phyloP scores from a whole-genome alignment of 441 rosid species.

The Erodium texanum region DNA sequence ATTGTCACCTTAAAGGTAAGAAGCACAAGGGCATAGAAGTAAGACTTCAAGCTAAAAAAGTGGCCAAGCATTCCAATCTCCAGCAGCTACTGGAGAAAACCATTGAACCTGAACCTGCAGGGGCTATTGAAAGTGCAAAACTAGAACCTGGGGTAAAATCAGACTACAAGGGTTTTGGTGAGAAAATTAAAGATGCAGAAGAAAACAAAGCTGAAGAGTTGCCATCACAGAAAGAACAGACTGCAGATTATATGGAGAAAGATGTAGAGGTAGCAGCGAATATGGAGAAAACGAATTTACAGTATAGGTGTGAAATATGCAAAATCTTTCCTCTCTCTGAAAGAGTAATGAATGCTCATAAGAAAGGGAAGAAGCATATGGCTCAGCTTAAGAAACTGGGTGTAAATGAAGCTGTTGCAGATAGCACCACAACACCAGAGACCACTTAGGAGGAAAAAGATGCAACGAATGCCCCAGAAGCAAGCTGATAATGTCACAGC shows the following conservation, averaged over 20 bases:
- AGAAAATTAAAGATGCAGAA: slow-evolving; percentile 12
- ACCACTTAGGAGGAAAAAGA: not conserved
- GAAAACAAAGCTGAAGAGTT: slow-evolving; percentile 6
- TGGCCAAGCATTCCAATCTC: slow-evolving; percentile 18
- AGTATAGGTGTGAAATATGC: slow-evolving; percentile 48
- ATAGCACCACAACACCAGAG: not conserved
- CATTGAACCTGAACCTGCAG: too few relatives aligned
- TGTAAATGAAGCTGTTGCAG: not conserved
- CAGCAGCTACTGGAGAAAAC: too few relatives aligned
- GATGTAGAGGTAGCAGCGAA: slow-evolving; percentile 11
- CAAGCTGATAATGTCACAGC: not conserved
- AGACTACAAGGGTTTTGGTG: not conserved
- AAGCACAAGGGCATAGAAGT: slow-evolving; percentile 38
- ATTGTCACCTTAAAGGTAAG: slow-evolving; percentile 32
- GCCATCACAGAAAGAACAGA: not conserved
- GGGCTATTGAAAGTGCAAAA: too few relatives aligned
- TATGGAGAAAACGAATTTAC: slow-evolving; percentile 16
- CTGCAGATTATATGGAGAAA: not conserved
- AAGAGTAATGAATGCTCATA: slow-evolving; percentile 35
- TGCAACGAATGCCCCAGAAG: not conserved
- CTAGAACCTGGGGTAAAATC: not conserved
- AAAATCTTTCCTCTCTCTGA: slow-evolving; percentile 23
- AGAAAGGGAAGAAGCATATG: slow-evolving; percentile 45
- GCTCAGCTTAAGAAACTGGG: slow-evolving; percentile 17
- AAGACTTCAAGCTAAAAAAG: slow-evolving; percentile 18